Evolutionary conservation across 257 asterid species (phyloP), one percentile per base, ranked within the genome.

Genomic region (Solanum stenotomum): DNA sequence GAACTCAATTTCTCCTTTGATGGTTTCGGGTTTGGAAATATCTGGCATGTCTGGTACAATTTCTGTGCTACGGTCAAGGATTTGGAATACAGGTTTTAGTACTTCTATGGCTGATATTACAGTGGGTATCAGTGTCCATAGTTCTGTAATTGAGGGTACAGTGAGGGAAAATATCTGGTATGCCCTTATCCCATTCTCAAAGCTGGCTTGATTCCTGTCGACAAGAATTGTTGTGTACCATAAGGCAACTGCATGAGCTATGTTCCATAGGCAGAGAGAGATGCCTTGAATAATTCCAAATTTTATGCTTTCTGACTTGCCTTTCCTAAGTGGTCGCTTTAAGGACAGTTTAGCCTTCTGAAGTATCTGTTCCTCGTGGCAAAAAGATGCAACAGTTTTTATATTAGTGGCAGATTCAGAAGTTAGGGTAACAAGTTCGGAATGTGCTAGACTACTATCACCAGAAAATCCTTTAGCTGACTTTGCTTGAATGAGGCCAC

Each of bases 401-500:
- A 96, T 95, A 87, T 94, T 95, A 85, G 95, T 68, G 88, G 94
- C 89, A 81, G 96, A 93, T 91, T 96, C 98, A 78, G 98, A 94
- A 91, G 96, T 94, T 37, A 96, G 95, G 93, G 93, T 89, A 40
- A 93, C 90, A 56, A 95, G 93, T 85, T 94, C 91, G 61, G 98
- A 91, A 84, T 94, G 93, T 82, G 96, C 94, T 84, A 94, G 91
- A 84, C 88, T 67, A 68, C 83, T 93, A 56, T 93, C 94, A 86
- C 95, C 89, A 70, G 98, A 87, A 89, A 96, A 95, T 44, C 98
- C 98, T 90, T 89, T 91, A 49, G 98, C 98, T n/a, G 98, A 96
- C 89, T 93, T 95, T 89, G 98, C 96, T 93, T 95, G 98, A 89
- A 95, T 92, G 84, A 94, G 92, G 61, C 98, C 98, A 70, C 98